Percentiles rank a stretch among this genome's conserved stretches.
Evolutionary conservation across 2,329 filamentous ascomycete species (phyloP).

Genomic region (Paecilomyces sp.): DNA sequence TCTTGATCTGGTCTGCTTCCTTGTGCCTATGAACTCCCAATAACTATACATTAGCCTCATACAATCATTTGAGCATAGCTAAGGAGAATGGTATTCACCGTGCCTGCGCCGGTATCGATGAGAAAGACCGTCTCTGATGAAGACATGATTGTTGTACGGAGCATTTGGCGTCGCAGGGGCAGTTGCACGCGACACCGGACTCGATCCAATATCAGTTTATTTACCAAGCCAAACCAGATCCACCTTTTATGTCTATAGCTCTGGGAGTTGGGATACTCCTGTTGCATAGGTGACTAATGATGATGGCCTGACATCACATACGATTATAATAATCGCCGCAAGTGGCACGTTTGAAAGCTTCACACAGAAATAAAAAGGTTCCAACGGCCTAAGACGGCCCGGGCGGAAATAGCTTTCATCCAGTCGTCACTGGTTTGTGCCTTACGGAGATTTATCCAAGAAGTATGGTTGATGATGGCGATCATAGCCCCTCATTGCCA

Average conservation of each 20-base stretch:
- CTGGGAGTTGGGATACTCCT: background rate
- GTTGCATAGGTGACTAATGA: conserved; percentile 8
- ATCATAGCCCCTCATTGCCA: background rate
- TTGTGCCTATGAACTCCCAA: conserved; percentile 15
- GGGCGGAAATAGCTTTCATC: background rate
- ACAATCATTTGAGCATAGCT: background rate
- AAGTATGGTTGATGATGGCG: background rate
- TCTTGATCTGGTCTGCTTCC: conserved; percentile 22
- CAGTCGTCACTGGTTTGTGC: background rate
- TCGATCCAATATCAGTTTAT: background rate
- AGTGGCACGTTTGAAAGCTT: background rate
- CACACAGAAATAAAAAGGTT: background rate
- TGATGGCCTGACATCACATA: conserved; percentile 22
- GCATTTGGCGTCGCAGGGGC: conserved; percentile 12
- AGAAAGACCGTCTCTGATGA: conserved; percentile 17
- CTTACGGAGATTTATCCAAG: background rate
- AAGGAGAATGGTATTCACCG: conserved; percentile 10
- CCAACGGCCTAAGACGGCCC: background rate
- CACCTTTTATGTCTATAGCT: background rate
- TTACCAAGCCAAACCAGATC: background rate
- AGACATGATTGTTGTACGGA: conserved; percentile 16
- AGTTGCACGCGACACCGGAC: conserved; percentile 2
- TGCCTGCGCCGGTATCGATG: conserved; percentile 23
- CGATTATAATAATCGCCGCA: background rate
- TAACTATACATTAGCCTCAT: background rate